Evolutionary conservation across 805 yeast genomes (phyloP).

Genomic region (Vanderwaltozyma polyspora): DNA sequence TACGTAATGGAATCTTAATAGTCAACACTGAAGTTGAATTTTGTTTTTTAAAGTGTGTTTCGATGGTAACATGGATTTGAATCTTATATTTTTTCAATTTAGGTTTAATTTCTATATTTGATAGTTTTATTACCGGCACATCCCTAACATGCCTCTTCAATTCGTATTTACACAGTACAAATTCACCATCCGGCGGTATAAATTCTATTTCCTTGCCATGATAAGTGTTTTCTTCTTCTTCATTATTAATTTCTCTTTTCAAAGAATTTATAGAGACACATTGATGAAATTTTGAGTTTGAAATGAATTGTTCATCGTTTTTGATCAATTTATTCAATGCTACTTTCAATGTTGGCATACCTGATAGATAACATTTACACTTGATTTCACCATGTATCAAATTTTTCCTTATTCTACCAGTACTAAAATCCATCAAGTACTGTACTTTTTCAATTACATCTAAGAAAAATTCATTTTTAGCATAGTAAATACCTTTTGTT

Average conservation of each 20-base stretch:
- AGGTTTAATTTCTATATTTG: conserved; percentile 15
- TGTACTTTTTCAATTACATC: conserved; percentile 72
- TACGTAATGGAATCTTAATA: conserved; percentile 22
- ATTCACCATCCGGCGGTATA: conserved; percentile 85
- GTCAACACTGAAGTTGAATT: conserved; percentile 25
- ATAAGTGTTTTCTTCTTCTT: conserved; percentile 2
- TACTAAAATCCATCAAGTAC: conserved; percentile 51
- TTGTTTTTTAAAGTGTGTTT: conserved; percentile 27
- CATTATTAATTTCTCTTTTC: conserved; percentile 29
- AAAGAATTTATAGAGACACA: conserved; percentile 68
- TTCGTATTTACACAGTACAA: conserved; percentile 39
- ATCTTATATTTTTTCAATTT: conserved; percentile 19
- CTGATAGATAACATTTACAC: conserved; percentile 69
- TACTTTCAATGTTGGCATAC: conserved; percentile 76
- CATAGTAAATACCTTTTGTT: conserved; percentile 78
- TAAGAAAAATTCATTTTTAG: conserved; percentile 81
- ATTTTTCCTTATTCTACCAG: conserved; percentile 50
- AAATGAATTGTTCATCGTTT: conserved; percentile 34
- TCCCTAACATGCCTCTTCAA: conserved; percentile 26
- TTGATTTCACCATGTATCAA: conserved; percentile 62
- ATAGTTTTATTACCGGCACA: conserved; percentile 30
- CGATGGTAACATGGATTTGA: conserved; percentile 15
- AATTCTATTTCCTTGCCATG: conserved; percentile 54
- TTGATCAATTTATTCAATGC: conserved; percentile 59
- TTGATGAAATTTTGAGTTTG: conserved; percentile 75